A percentile compares a stretch with the other conserved stretches of the same genome.
Conservation (phyloP, 1,284 basidiomycete genomes). For the Kwoniella shivajii region DNA sequence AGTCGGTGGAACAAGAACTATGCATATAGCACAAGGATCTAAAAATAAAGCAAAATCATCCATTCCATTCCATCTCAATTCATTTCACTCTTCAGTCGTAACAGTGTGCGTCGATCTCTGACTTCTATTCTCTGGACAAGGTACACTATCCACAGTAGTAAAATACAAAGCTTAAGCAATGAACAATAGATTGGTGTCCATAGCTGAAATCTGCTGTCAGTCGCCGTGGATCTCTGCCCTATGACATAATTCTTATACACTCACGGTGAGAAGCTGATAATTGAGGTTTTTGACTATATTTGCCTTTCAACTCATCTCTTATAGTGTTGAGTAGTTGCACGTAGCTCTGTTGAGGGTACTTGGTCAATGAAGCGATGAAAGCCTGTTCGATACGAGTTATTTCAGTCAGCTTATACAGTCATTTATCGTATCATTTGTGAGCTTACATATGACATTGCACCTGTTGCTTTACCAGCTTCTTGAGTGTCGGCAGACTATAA, state of each 20-base stretch:
- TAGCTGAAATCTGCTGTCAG: constrained; percentile 22
- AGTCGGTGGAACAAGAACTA: too few species aligned
- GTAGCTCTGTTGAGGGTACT: constrained; percentile 75
- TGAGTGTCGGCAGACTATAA: constrained; percentile 69
- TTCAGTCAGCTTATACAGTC: neutral
- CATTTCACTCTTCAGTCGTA: too few species aligned
- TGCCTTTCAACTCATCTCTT: constrained; percentile 59
- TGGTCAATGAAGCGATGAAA: constrained; percentile 66
- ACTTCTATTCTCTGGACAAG: too few species aligned
- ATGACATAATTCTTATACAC: constrained; percentile 10
- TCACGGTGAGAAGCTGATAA: constrained; percentile 54
- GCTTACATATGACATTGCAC: constrained; percentile 68
- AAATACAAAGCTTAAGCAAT: constrained; percentile 24
- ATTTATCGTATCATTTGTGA: neutral
- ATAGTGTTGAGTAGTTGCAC: constrained; percentile 72
- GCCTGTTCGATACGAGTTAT: constrained; percentile 67
- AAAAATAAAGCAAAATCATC: too few species aligned
- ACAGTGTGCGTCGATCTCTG: too few species aligned
- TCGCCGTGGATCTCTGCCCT: constrained; percentile 3
- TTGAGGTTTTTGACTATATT: constrained; percentile 86
- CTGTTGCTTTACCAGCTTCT: constrained; percentile 78
- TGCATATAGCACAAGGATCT: too few species aligned
- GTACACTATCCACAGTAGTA: neutral
- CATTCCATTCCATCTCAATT: too few species aligned
- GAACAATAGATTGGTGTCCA: constrained; percentile 41